Evolutionary conservation across 108 stramenopile species (phyloP).

Genomic region (Nannochloropsis oceanica): DNA sequence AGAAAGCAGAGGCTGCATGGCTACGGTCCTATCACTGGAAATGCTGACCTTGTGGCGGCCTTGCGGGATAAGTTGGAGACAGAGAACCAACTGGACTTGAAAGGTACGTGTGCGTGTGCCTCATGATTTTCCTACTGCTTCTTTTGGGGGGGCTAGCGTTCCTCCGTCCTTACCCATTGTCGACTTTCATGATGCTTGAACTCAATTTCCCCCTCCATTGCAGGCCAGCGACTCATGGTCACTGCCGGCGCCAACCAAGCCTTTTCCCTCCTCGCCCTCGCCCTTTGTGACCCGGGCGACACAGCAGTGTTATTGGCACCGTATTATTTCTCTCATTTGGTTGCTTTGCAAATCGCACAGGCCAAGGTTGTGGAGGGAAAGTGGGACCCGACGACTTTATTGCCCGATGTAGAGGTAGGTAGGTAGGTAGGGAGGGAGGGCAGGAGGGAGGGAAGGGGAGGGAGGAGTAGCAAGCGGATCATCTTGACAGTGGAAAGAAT

Average conservation of each 20-base stretch:
- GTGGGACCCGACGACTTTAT: conserved; percentile 16
- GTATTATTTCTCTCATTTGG: conserved; percentile 86
- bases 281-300: conserved; percentile 47
- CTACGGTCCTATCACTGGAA: conserved; percentile 15
- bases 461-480: neutral
- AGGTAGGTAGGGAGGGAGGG: neutral
- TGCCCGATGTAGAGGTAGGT: conserved; percentile 20
- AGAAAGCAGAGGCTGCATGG: neutral
- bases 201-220: neutral
- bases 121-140: no score
- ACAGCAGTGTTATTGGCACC: conserved; percentile 58
- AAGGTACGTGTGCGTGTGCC: neutral
- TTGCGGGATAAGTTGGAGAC: conserved; percentile 4
- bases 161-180: neutral
- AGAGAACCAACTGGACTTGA: conserved; percentile 20
- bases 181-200: neutral
- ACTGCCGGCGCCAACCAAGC: conserved; percentile 89
- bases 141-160: no score
- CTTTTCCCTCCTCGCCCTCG: conserved; percentile 63
- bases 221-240: conserved; percentile 51
- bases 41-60: conserved; percentile 4
- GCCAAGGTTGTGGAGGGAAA: conserved; percentile 8
- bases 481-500: neutral
- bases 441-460: neutral
- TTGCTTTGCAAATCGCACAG: conserved; percentile 56